A percentile compares a stretch with the other conserved stretches of the same genome.
phyloP scores from a whole-genome alignment of 352 stramenopile genomes.

The Globisporangium echinulatum region DNA sequence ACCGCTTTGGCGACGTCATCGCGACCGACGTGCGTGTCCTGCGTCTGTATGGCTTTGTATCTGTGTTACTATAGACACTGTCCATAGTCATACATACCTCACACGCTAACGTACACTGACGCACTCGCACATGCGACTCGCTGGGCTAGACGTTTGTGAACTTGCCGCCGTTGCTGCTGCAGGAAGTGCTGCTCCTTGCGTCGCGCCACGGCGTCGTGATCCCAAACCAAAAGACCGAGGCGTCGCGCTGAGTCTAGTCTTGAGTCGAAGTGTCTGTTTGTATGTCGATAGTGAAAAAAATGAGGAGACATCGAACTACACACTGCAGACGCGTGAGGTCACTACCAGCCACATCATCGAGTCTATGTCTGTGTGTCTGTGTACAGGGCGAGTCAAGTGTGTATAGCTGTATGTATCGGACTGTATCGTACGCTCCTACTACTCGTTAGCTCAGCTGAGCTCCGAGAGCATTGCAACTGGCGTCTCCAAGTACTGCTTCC shows the following conservation, averaged over 20 bases:
- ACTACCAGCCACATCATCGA: neutral
- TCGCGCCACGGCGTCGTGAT: constrained; percentile 63
- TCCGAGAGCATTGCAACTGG: constrained; percentile 89
- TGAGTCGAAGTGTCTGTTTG: neutral
- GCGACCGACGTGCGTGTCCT: constrained; percentile 36
- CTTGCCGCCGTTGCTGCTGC: constrained; percentile 51
- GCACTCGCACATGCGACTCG: neutral
- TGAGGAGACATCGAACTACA: no score
- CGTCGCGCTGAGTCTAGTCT: neutral
- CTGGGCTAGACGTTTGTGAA: constrained; percentile 35
- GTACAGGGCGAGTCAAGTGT: neutral
- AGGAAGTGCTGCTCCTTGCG: constrained; percentile 67
- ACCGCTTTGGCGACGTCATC: constrained; percentile 75
- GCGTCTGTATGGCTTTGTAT: neutral
- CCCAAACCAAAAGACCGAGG: constrained; percentile 36
- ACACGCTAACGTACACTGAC: no score
- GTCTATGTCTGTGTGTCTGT: neutral
- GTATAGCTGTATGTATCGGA: neutral
- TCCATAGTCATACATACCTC: no score
- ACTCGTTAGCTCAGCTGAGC: constrained; percentile 49
- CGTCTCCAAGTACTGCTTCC: constrained; percentile 95
- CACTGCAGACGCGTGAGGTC: no score
- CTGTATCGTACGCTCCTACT: neutral
- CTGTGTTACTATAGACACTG: no score
- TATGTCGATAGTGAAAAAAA: neutral